Evolutionary conservation across 331 rosid species (phyloP).

Genomic region (Pyracantha coccinea): DNA sequence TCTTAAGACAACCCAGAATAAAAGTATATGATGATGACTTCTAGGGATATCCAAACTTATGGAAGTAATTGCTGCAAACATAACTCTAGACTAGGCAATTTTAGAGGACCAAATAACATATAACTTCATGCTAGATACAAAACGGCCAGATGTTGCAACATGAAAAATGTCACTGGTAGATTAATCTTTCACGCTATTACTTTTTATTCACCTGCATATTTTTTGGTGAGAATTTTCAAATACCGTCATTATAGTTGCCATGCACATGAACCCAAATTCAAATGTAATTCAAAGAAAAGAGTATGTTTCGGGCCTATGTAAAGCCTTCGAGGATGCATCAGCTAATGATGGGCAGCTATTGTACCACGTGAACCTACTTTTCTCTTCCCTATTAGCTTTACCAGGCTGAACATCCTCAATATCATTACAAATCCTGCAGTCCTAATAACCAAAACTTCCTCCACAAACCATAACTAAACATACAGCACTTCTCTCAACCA

Average conservation of each 20-base stretch:
- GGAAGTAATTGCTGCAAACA: conserved; percentile 10
- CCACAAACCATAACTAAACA: background rate
- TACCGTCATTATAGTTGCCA: background rate
- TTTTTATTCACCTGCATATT: conserved; percentile 3
- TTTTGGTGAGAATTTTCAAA: conserved; percentile 6
- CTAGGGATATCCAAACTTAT: conserved; percentile 5
- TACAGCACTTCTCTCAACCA: background rate
- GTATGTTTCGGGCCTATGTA: conserved; percentile 7
- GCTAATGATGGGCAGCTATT: background rate
- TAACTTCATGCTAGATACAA: background rate
- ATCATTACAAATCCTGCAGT: conserved; percentile 8
- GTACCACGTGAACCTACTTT: background rate
- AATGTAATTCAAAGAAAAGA: conserved; percentile 1
- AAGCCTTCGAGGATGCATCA: conserved; percentile 16
- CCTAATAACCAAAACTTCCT: conserved; percentile 13
- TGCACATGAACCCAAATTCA: conserved; percentile 5
- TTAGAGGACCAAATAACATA: background rate
- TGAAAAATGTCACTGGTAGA: conserved; percentile 5
- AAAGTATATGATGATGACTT: background rate
- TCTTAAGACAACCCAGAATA: conserved; percentile 21
- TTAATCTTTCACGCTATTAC: background rate
- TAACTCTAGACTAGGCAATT: background rate
- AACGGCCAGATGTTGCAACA: background rate
- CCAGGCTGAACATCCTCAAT: conserved; percentile 11
- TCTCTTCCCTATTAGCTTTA: conserved; percentile 14